Conservation (phyloP, 371 early-diverging fungal species). For the Rhizopus arrhizus region DNA sequence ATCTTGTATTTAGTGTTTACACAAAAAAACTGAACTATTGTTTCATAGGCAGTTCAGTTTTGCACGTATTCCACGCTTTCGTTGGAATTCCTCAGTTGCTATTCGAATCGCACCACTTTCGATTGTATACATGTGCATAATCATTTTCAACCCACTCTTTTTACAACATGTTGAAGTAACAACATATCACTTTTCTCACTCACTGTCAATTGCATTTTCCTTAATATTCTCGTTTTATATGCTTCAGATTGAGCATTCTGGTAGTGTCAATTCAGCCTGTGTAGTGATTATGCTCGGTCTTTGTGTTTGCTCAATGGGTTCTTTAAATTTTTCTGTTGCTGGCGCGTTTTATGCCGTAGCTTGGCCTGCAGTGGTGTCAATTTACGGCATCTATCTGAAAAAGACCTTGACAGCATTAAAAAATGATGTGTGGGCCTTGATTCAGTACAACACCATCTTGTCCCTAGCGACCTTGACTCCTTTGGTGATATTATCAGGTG, state of each 20-base stretch:
- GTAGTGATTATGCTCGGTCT: conserved; percentile 57
- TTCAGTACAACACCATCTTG: conserved; percentile 29
- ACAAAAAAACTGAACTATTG: not conserved
- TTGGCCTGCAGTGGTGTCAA: conserved; percentile 57
- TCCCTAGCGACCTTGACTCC: conserved; percentile 16
- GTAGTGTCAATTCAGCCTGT: conserved; percentile 44
- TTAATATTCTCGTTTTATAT: conserved; percentile 56
- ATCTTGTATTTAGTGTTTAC: not conserved
- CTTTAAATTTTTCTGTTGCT: conserved; percentile 58
- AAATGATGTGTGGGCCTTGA: conserved; percentile 56
- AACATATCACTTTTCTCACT: conserved; percentile 61
- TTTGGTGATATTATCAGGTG: conserved; percentile 26
- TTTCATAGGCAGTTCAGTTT: not conserved
- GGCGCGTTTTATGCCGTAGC: conserved; percentile 57
- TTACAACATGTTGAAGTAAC: conserved; percentile 62
- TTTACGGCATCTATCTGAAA: conserved; percentile 67
- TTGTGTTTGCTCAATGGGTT: conserved; percentile 56
- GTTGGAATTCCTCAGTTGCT: conserved; percentile 51
- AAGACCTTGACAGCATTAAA: conserved; percentile 55
- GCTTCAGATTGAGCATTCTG: conserved; percentile 43
- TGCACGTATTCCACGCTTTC: conserved; percentile 46
- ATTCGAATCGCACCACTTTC: conserved; percentile 55
- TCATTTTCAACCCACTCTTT: conserved; percentile 62
- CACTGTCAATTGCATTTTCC: conserved; percentile 62
- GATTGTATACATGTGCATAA: conserved; percentile 56